A percentile compares a stretch with the other conserved stretches of the same genome.
Evolutionary conservation across 352 stramenopile species (phyloP).

Genomic region (Pythium sp.): DNA sequence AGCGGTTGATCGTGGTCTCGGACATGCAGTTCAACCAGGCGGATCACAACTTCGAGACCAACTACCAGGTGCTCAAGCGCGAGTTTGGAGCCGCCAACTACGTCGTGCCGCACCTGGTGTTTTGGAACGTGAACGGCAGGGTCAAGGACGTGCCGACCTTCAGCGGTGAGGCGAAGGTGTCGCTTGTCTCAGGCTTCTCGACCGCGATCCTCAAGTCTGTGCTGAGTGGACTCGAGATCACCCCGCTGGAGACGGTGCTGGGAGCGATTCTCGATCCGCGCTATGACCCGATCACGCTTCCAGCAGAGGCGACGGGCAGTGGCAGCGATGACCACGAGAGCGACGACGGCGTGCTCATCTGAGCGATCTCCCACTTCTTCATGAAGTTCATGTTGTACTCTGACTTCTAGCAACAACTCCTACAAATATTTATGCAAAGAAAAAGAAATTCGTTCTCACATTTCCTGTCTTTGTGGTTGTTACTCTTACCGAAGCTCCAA

Average conservation of each 20-base stretch:
- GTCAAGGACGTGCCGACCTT: conserved; percentile 31
- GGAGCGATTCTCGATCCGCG: conserved; percentile 26
- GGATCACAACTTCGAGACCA: conserved; percentile 36
- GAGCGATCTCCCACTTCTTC: not conserved
- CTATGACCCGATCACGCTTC: conserved; percentile 46
- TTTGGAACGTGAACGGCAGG: conserved; percentile 68
- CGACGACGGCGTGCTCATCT: conserved; percentile 20
- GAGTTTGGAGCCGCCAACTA: conserved; percentile 37
- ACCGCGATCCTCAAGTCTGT: conserved; percentile 39
- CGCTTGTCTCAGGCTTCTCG: conserved; percentile 54
- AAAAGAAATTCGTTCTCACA: not conserved
- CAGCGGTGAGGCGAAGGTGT: conserved; percentile 34
- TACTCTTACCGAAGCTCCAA: too few species aligned
- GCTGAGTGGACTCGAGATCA: conserved; percentile 16
- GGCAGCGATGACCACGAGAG: not conserved
- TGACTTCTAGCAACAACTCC: not conserved
- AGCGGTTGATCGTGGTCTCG: conserved; percentile 71
- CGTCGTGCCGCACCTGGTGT: conserved; percentile 56
- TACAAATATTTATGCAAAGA: not conserved
- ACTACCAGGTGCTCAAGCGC: conserved; percentile 35
- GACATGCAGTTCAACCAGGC: conserved; percentile 68
- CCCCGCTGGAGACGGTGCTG: conserved; percentile 21
- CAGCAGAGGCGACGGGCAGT: not conserved
- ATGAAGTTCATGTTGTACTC: not conserved
- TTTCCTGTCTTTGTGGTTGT: not conserved